Evolutionary conservation across 2,329 filamentous ascomycete genomes (phyloP).

Genomic region (Colletotrichum camelliae): DNA sequence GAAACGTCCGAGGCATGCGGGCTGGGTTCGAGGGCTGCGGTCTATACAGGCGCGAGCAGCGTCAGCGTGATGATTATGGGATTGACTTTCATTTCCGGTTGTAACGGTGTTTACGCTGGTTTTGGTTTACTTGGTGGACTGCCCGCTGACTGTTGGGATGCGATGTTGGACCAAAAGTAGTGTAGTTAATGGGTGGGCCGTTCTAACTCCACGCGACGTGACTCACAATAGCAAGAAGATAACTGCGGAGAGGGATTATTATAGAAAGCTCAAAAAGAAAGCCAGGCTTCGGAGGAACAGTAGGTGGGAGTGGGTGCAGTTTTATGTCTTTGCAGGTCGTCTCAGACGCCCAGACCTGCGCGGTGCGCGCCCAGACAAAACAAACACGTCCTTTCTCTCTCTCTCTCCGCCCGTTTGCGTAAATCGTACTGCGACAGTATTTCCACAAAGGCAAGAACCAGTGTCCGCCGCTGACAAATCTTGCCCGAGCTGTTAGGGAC

Average conservation of each 20-base stretch:
- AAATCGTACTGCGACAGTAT: too few relatives aligned
- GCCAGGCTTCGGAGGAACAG: background rate
- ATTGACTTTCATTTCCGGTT: slow-evolving; percentile 35
- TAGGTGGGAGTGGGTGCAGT: background rate
- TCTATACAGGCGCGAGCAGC: slow-evolving; percentile 22
- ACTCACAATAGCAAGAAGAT: background rate
- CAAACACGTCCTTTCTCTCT: too few relatives aligned
- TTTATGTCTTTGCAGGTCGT: slow-evolving; percentile 10
- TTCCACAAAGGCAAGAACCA: too few relatives aligned
- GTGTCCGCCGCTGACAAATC: too few relatives aligned
- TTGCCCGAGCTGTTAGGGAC: too few relatives aligned
- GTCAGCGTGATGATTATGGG: slow-evolving; percentile 32
- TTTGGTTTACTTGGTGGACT: background rate
- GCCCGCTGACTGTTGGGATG: background rate
- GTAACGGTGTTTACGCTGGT: background rate
- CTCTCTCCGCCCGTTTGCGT: too few relatives aligned
- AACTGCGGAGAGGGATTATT: background rate
- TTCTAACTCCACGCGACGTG: background rate
- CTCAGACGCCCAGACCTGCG: slow-evolving; percentile 7
- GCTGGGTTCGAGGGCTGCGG: slow-evolving; percentile 28
- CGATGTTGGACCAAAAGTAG: background rate
- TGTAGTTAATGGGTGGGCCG: background rate
- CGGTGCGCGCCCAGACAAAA: background rate
- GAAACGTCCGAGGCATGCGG: slow-evolving; percentile 17
- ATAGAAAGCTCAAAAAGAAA: background rate